Conservation (phyloP, 1,139 yeast species). For the Protomyces arabidopsidicola region DNA sequence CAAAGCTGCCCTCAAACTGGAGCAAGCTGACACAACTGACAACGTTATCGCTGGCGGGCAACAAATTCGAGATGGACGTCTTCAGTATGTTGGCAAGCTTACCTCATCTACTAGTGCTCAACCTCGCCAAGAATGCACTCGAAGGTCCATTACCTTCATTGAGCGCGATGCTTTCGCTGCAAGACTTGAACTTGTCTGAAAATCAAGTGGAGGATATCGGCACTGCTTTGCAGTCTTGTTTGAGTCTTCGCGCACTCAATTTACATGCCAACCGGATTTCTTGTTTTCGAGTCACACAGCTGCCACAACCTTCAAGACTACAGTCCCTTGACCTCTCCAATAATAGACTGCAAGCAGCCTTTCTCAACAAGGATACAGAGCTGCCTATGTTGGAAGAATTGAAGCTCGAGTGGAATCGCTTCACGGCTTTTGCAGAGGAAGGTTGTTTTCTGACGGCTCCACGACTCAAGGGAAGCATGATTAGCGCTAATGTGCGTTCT, state of each 20-base stretch:
- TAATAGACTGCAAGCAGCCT: not conserved
- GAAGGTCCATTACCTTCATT: constrained; percentile 1
- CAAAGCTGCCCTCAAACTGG: not conserved
- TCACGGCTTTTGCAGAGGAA: not conserved
- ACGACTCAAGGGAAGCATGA: not conserved
- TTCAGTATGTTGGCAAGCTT: not conserved
- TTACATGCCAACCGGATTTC: constrained; percentile 7
- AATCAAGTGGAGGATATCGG: constrained; percentile 1
- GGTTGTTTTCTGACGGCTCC: not conserved
- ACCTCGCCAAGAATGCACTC: constrained; percentile 9
- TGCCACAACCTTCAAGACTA: not conserved
- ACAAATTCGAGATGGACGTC: not conserved
- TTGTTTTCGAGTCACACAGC: not conserved
- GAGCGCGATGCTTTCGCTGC: not conserved
- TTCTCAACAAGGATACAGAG: not conserved
- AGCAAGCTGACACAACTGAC: constrained; percentile 1
- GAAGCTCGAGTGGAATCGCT: not conserved
- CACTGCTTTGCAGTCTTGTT: not conserved
- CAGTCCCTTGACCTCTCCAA: constrained; percentile 4
- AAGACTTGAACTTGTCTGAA: constrained; percentile 7
- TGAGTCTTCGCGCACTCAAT: constrained; percentile 4
- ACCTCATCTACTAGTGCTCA: constrained; percentile 6
- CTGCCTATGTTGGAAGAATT: not conserved
- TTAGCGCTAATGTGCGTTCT: not conserved
- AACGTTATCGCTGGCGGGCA: constrained; percentile 8